Evolutionary conservation across 2,329 filamentous ascomycete genomes (phyloP).

Genomic region (Bipolaris oryzae): DNA sequence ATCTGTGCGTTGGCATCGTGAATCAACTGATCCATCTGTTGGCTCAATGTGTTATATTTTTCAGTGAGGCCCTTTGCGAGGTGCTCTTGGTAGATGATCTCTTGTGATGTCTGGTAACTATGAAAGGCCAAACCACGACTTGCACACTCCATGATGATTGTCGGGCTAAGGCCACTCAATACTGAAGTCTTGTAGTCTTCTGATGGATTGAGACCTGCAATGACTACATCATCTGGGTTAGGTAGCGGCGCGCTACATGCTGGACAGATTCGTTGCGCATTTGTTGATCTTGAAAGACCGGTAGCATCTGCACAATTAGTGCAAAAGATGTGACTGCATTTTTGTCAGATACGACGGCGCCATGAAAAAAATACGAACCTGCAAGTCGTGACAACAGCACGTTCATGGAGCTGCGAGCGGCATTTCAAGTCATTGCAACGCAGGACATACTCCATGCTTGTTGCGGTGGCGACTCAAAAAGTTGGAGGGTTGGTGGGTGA

Average conservation of each 20-base stretch:
- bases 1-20: constrained; percentile 78
- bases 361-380: constrained; percentile 59
- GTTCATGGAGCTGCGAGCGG: constrained; percentile 68
- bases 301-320: constrained; percentile 70
- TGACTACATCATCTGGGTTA: constrained; percentile 76
- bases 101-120: constrained; percentile 83
- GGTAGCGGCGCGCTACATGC: constrained; percentile 73
- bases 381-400: constrained; percentile 87
- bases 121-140: constrained; percentile 81
- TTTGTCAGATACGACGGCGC: constrained; percentile 46
- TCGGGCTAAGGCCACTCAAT: constrained; percentile 80
- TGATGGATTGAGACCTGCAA: constrained; percentile 73
- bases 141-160: constrained; percentile 84
- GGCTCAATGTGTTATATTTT: constrained; percentile 69
- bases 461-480: constrained; percentile 1
- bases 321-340: constrained; percentile 78
- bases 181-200: constrained; percentile 92
- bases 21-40: constrained; percentile 73
- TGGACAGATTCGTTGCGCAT: constrained; percentile 68
- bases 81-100: constrained; percentile 82
- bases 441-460: constrained; percentile 72
- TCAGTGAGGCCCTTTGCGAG: constrained; percentile 73
- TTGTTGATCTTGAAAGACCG: constrained; percentile 64
- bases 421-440: constrained; percentile 84
- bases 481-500: background rate